These are phyloP conservation scores for Thalassia testudinum DNA, from an alignment of 116 monocot genomes.

Conservation along the genomic window DNA sequence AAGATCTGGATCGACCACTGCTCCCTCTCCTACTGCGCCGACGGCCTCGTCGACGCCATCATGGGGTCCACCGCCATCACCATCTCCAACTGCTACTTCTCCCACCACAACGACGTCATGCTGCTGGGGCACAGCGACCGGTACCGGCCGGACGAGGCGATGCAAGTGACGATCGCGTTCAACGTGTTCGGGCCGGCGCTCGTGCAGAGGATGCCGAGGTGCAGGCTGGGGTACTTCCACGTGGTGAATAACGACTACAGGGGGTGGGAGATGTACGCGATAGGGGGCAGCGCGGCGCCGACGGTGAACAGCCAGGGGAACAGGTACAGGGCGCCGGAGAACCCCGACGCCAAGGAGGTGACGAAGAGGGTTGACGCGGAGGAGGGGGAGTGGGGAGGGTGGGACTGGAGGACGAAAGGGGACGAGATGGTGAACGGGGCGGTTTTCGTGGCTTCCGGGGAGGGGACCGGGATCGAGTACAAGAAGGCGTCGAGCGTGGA, in stretches of 20 bases:
- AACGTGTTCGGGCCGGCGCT: constrained; percentile 38
- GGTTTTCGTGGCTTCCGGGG: constrained; percentile 59
- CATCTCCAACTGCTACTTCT: constrained; percentile 44
- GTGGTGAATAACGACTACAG: constrained; percentile 46
- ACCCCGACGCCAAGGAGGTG: constrained; percentile 19
- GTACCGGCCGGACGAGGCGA: constrained; percentile 19
- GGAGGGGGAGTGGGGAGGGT: constrained; percentile 31
- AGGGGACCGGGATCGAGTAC: constrained; percentile 18
- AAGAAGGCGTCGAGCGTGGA: constrained; percentile 30
- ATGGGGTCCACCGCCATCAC: constrained; percentile 30
- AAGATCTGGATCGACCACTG: constrained; percentile 23
- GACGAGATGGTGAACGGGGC: constrained; percentile 62
- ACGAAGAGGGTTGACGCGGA: constrained; percentile 64
- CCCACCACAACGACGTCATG: constrained; percentile 54
- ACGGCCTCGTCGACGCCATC: constrained; percentile 28
- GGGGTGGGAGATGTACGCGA: constrained; percentile 44
- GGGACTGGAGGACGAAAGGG: constrained; percentile 71
- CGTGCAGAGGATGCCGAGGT: constrained; percentile 50
- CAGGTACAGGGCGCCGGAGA: constrained; percentile 12
- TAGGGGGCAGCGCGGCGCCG: constrained; percentile 29
- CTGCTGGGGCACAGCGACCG: constrained; percentile 43
- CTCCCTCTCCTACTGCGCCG: constrained; percentile 15
- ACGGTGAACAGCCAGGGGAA: constrained; percentile 27
- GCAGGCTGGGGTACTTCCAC: constrained; percentile 27
- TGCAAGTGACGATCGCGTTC: constrained; percentile 58